Percentiles rank a stretch among this genome's conserved stretches.
These are phyloP conservation scores for Taphrina populina DNA, from an alignment of 1,139 yeast species.

Conservation along the genomic window DNA sequence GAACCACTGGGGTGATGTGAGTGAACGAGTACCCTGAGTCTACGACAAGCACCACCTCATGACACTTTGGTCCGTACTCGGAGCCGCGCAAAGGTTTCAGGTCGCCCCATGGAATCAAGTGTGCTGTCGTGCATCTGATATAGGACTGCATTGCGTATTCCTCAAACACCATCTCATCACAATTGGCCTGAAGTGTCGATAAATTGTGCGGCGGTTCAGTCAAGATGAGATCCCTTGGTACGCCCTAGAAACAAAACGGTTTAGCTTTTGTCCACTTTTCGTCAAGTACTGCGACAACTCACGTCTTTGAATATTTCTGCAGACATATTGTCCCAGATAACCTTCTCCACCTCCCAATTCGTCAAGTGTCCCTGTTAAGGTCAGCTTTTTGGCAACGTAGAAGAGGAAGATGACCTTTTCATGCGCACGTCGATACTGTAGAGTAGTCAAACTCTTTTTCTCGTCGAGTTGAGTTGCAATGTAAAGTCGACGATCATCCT, in stretches of 20 bases:
- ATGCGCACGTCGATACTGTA: conserved; percentile 74
- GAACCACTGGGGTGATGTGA: conserved; percentile 79
- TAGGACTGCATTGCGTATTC: conserved; percentile 79
- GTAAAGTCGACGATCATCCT: conserved; percentile 64
- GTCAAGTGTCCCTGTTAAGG: conserved; percentile 62
- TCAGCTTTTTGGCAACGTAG: background rate
- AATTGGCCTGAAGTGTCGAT: conserved; percentile 77
- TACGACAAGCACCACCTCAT: conserved; percentile 71
- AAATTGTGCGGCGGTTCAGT: conserved; percentile 81
- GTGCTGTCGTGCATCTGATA: conserved; percentile 60
- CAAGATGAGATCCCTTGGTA: no score
- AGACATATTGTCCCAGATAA: conserved; percentile 70
- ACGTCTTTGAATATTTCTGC: conserved; percentile 13
- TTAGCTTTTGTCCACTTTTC: no score
- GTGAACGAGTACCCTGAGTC: conserved; percentile 90
- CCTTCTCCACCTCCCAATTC: conserved; percentile 89
- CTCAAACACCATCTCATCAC: conserved; percentile 91
- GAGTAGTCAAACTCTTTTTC: conserved; percentile 72
- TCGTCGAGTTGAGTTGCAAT: conserved; percentile 68
- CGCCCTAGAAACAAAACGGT: no score
- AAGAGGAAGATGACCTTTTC: conserved; percentile 57
- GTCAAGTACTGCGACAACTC: no score
- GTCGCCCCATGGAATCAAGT: conserved; percentile 67
- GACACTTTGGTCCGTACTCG: conserved; percentile 4
- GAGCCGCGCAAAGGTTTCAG: background rate